A percentile compares a stretch with the other conserved stretches of the same genome.
phyloP scores from a whole-genome alignment of 257 asterid species.

The Solanum lycopersicoides region DNA sequence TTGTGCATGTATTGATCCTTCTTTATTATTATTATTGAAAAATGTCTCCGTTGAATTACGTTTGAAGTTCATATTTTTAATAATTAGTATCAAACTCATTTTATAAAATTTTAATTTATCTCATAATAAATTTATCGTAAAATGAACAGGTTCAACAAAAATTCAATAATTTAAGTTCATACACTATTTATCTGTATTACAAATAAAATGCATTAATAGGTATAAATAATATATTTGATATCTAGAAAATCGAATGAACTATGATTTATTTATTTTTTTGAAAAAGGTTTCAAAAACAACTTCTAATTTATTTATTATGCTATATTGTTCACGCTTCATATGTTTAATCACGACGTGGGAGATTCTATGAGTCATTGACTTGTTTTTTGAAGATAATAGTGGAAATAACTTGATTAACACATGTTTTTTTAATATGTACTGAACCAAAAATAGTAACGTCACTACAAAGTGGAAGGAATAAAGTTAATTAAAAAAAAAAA shows the following conservation, averaged over 20 bases:
- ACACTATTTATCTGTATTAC: neutral
- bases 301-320: fast-evolving
- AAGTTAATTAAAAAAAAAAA: neutral
- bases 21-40: neutral
- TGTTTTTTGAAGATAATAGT: neutral
- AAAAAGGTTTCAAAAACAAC: too few species aligned
- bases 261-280: too few species aligned
- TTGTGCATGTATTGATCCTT: neutral
- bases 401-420: neutral
- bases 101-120: neutral
- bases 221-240: neutral
- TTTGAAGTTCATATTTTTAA: neutral
- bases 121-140: neutral
- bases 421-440: neutral
- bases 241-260: neutral
- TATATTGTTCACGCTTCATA: neutral
- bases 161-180: neutral
- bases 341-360: neutral
- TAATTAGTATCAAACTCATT: neutral
- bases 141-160: neutral
- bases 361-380: neutral
- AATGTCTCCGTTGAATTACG: neutral
- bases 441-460: neutral
- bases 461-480: neutral
- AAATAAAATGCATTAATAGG: neutral